Evolutionary conservation across 345 rosid species (phyloP).

Genomic region (Aquilaria malaccensis): DNA sequence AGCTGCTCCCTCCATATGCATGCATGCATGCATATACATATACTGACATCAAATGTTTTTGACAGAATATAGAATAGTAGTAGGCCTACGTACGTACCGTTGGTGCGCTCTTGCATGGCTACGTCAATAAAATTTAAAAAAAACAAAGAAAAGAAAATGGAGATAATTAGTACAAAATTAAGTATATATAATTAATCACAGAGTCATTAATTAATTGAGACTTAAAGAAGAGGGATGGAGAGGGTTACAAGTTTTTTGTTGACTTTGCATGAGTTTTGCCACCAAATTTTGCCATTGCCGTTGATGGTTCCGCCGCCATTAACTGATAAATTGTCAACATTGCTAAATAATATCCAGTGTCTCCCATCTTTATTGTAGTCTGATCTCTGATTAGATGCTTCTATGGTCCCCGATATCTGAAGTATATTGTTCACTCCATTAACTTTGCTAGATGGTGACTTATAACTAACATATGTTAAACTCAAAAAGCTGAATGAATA

Average conservation of each 20-base stretch:
- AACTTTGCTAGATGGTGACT: neutral
- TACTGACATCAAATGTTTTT: neutral
- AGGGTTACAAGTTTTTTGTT: constrained; percentile 45
- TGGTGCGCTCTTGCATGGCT: constrained; percentile 83
- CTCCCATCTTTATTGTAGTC: constrained; percentile 43
- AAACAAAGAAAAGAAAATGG: neutral
- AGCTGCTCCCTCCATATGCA: neutral
- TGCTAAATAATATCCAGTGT: constrained; percentile 59
- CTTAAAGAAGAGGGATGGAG: no score
- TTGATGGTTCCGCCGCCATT: constrained; percentile 63
- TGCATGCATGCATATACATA: neutral
- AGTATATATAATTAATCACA: no score
- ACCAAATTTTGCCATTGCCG: constrained; percentile 84
- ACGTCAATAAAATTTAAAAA: constrained; percentile 14
- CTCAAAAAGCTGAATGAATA: neutral
- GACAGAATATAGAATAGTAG: neutral
- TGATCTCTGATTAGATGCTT: constrained; percentile 47
- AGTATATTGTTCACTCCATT: neutral
- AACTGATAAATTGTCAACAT: constrained; percentile 35
- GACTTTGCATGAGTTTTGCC: constrained; percentile 85
- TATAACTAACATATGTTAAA: no score
- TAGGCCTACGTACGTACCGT: constrained; percentile 40
- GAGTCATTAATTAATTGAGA: neutral
- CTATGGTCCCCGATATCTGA: constrained; percentile 57
- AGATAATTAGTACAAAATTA: neutral